A percentile compares a stretch with the other conserved stretches of the same genome.
Evolutionary conservation across 1,139 yeast species (phyloP).

Genomic region (Eremothecium cymbalariae): DNA sequence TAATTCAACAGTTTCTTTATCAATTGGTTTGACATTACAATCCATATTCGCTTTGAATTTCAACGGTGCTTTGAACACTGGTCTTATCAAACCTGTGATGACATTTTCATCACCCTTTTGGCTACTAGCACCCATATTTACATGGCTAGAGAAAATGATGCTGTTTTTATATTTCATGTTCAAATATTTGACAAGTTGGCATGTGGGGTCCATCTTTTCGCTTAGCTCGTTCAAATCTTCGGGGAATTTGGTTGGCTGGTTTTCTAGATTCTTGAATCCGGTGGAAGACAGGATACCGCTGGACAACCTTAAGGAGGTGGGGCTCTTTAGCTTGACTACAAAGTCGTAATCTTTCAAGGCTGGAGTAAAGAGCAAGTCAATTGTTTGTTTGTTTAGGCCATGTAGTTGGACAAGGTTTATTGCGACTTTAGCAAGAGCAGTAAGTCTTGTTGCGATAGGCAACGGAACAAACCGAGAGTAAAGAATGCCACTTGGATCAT

Average conservation of each 20-base stretch:
- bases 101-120: conserved; percentile 38
- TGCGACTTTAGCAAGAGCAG: conserved; percentile 79
- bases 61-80: conserved; percentile 44
- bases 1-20: conserved; percentile 47
- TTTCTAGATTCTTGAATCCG: conserved; percentile 56
- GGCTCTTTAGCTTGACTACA: conserved; percentile 50
- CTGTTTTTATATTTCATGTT: conserved; percentile 45
- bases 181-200: conserved; percentile 47
- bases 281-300: conserved; percentile 51
- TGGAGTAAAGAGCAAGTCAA: conserved; percentile 63
- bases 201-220: conserved; percentile 48
- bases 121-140: conserved; percentile 44
- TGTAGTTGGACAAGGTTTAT: conserved; percentile 41
- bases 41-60: conserved; percentile 77
- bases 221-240: conserved; percentile 27
- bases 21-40: conserved; percentile 60
- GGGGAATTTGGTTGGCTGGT: conserved; percentile 29
- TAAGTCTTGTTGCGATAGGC: conserved; percentile 78
- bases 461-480: conserved; percentile 70
- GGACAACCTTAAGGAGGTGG: conserved; percentile 37
- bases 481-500: conserved; percentile 73
- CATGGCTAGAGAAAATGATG: conserved; percentile 53
- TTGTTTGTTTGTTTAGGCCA: conserved; percentile 40
- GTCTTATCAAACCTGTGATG: conserved; percentile 75
- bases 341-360: conserved; percentile 81